Conservation (phyloP, 192 early-diverging fungal genomes). For the Backusella liffmaniae region DNA sequence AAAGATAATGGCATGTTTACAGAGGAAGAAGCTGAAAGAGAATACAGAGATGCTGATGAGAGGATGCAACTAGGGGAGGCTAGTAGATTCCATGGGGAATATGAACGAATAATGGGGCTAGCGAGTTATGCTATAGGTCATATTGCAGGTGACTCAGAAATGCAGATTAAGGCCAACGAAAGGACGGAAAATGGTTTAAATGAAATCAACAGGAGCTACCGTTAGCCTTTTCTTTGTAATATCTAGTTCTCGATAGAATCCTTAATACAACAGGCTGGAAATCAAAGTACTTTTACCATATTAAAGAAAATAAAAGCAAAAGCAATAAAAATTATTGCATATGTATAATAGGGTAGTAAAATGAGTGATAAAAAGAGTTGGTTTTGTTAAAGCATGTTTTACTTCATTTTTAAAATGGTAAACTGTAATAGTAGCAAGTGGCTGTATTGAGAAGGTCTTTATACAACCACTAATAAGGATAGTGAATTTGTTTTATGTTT, state of each 20-base stretch:
- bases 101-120: slow-evolving; percentile 24
- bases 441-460: too few species aligned
- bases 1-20: background rate
- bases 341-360: background rate
- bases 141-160: slow-evolving; percentile 28
- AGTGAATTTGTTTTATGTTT: background rate
- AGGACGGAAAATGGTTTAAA: slow-evolving; percentile 19
- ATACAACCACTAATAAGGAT: too few species aligned
- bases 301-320: background rate
- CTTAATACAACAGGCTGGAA: background rate
- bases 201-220: slow-evolving; percentile 23
- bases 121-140: slow-evolving; percentile 17
- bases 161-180: slow-evolving; percentile 15
- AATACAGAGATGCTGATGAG: slow-evolving; percentile 17
- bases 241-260: background rate
- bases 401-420: background rate
- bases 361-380: background rate
- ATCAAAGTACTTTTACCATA: background rate
- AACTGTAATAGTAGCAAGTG: background rate
- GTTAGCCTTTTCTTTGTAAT: background rate
- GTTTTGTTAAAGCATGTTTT: too few species aligned
- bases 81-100: slow-evolving; percentile 32
- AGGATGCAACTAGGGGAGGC: slow-evolving; percentile 3
- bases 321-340: background rate
- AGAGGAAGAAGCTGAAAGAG: slow-evolving; percentile 1